phyloP scores from a whole-genome alignment of 139 green algal species.

The Ostreobium quekettii region DNA sequence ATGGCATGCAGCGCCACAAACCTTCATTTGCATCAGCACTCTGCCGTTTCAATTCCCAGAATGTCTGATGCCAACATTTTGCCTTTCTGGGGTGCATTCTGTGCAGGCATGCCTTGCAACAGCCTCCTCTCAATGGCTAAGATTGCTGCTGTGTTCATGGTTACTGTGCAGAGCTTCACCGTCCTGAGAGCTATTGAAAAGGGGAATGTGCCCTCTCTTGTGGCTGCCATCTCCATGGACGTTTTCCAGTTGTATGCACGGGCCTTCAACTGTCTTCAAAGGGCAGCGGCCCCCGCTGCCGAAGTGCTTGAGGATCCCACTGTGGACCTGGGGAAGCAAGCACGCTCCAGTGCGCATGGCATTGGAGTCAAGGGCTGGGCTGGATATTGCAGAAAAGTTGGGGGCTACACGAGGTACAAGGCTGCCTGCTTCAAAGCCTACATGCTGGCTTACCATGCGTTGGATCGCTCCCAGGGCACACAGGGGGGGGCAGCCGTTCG shows the following conservation, averaged over 20 bases:
- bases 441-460: slow-evolving; percentile 18
- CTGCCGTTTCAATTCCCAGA: too few species aligned
- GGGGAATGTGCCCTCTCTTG: slow-evolving; percentile 32
- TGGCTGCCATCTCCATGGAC: slow-evolving; percentile 29
- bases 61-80: too few species aligned
- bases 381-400: slow-evolving; percentile 23
- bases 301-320: too few species aligned
- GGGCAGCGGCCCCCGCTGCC: too few species aligned
- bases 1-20: too few species aligned
- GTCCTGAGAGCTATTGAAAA: slow-evolving; percentile 37
- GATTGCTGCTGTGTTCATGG: too few species aligned
- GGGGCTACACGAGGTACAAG: slow-evolving; percentile 29
- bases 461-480: slow-evolving; percentile 22
- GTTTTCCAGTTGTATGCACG: slow-evolving; percentile 23
- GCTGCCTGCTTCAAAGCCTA: slow-evolving; percentile 20
- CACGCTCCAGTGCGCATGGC: background rate
- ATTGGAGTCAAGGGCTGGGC: too few species aligned
- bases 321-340: background rate
- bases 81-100: too few species aligned
- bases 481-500: slow-evolving; percentile 11
- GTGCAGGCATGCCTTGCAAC: too few species aligned
- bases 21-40: too few species aligned
- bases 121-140: too few species aligned
- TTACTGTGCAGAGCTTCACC: slow-evolving; percentile 42
- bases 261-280: slow-evolving; percentile 12